Conservation (phyloP, 1,284 basidiomycete genomes). For the Apiotrichum mycotoxinovorans region DNA sequence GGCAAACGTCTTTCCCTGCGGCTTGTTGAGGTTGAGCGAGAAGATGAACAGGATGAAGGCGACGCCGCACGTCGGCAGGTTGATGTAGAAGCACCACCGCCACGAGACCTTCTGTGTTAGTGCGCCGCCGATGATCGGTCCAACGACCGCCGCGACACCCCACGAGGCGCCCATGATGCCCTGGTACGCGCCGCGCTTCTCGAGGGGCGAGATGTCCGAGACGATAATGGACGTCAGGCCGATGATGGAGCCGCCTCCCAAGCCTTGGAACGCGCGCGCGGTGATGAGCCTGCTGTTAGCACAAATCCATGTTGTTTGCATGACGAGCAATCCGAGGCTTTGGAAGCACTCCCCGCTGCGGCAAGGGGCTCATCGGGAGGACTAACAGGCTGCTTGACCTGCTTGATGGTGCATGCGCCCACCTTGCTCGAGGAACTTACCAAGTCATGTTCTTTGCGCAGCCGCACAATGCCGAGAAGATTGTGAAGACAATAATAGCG, state of each 20-base stretch:
- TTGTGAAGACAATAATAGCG: slow-evolving; percentile 38
- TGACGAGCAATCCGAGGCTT: too few relatives aligned
- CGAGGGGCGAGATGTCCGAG: slow-evolving; percentile 43
- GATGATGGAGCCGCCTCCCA: slow-evolving; percentile 44
- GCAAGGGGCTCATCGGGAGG: too few relatives aligned
- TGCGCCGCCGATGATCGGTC: slow-evolving; percentile 49
- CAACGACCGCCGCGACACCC: slow-evolving; percentile 50
- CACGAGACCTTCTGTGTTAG: slow-evolving; percentile 33
- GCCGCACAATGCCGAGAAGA: slow-evolving; percentile 42
- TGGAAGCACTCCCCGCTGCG: too few relatives aligned
- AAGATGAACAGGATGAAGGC: slow-evolving; percentile 69
- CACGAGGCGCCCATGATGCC: slow-evolving; percentile 50
- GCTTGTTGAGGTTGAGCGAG: slow-evolving; percentile 72
- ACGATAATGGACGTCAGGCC: slow-evolving; percentile 19
- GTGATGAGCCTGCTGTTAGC: slow-evolving; percentile 26
- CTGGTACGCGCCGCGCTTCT: slow-evolving; percentile 47
- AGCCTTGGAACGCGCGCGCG: slow-evolving; percentile 40
- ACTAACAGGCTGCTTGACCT: too few relatives aligned
- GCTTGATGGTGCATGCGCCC: too few relatives aligned
- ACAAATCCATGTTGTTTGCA: too few relatives aligned
- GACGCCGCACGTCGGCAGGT: slow-evolving; percentile 51
- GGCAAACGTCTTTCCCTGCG: slow-evolving; percentile 6
- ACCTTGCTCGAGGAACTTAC: too few relatives aligned
- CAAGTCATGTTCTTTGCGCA: slow-evolving; percentile 39
- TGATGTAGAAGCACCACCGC: slow-evolving; percentile 33